Base-by-base conservation (phyloP, 345 rosid species). In the Geranium rotundifolium region DNA sequence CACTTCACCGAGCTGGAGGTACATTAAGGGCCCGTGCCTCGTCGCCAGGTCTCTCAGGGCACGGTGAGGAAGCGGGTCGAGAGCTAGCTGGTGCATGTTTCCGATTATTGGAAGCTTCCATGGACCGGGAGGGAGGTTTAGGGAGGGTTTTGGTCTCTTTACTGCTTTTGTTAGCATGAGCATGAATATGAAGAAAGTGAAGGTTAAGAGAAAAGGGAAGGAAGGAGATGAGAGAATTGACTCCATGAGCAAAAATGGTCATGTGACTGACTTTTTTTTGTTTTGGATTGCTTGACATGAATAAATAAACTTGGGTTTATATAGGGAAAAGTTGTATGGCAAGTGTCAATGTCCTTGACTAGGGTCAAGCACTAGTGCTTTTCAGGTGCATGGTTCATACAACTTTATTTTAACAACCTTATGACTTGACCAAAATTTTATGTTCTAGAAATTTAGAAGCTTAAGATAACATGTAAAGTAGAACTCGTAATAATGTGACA, bases 71-170 rank as follows among this genome's bases (percentile, higher is more conserved):
- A 65, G 59, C 27, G 62, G 13, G 7, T 68, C 64, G 39, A n/a
- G 10, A 0, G 50, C 61, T 52, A 76, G 58, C 20, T 69, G 71
- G 56, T 70, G 81, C 30, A 74, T 4, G 55, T 74, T 80, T 7
- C 84, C 84, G 2, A 76, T 46, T 3, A 80, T 0, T 18, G 81
- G 81, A 4, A 76, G 57, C 54, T 65, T 71, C 71, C 63, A 37
- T 29, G 81, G 84, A 4, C 79, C 81, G 2, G 81, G 78, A 4
- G 76, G 78, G 10, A 66, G 64, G 5, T 64, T 57, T 8, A 37
- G 16, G 50, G 1, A 13, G 3, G 54, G 5, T 46, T 14, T 69
- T 23, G 63, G 29, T 17, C 17, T 34, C 19, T 17, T 62, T 2
- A 10, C 7, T 8, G 30, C 2, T 19, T 15, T 13, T 57, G 29